Evolutionary conservation across 164 flowering plant genomes (phyloP).

Genomic region (Euptelea pleiosperma): DNA sequence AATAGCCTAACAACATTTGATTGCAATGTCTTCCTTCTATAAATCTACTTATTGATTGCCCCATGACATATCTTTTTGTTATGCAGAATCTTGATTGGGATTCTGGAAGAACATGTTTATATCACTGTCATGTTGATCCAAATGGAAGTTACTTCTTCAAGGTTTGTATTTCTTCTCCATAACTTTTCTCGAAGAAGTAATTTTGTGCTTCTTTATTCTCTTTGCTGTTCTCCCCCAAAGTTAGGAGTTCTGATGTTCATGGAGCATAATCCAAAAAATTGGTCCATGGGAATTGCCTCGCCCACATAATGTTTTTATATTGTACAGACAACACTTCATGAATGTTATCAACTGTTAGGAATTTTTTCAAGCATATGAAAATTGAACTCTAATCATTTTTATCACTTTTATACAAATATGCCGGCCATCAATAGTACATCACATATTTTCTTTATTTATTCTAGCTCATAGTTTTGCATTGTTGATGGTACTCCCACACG

Average conservation of each 20-base stretch:
- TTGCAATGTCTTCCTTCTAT: background rate
- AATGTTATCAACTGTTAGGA: too few relatives aligned
- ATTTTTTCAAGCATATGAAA: too few relatives aligned
- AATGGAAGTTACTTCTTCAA: conserved; percentile 44
- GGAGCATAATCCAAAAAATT: too few relatives aligned
- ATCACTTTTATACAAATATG: background rate
- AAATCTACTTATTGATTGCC: background rate
- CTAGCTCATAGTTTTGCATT: background rate
- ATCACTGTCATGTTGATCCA: conserved; percentile 42
- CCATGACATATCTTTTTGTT: background rate
- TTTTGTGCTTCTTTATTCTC: too few relatives aligned
- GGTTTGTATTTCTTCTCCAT: conserved; percentile 31
- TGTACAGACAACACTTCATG: too few relatives aligned
- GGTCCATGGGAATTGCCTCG: too few relatives aligned
- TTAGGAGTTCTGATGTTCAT: too few relatives aligned
- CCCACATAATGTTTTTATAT: too few relatives aligned
- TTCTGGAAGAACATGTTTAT: conserved; percentile 30
- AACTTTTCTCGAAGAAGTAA: too few relatives aligned
- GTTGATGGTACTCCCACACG: background rate
- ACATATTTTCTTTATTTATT: background rate
- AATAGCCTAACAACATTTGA: background rate
- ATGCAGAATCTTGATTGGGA: conserved; percentile 50
- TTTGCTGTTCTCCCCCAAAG: too few relatives aligned
- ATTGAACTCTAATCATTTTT: background rate
- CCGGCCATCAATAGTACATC: too few relatives aligned